Percentiles rank a stretch among this genome's conserved stretches.
Evolutionary conservation across 1,284 basidiomycete genomes (phyloP).

Genomic region (Phellopilus nigrolimitatus): DNA sequence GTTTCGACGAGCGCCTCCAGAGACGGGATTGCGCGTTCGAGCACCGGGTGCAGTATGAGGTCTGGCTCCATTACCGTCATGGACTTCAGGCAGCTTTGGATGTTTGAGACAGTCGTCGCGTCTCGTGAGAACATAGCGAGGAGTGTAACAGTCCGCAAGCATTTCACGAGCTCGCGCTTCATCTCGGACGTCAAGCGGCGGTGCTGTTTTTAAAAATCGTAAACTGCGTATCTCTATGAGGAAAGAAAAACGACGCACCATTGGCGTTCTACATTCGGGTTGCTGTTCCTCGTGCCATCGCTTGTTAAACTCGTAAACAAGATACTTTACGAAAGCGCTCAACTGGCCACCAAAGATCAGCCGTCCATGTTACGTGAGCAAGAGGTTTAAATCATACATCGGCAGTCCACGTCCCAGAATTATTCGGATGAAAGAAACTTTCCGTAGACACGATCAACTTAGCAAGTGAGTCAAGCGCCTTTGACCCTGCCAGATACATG

Average conservation of each 20-base stretch:
- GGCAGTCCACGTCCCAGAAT: slow-evolving; percentile 65
- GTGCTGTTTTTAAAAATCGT: slow-evolving; percentile 36
- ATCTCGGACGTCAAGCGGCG: slow-evolving; percentile 77
- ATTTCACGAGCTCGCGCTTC: slow-evolving; percentile 82
- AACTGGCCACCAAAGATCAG: slow-evolving; percentile 40
- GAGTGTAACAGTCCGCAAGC: slow-evolving; percentile 76
- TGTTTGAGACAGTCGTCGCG: slow-evolving; percentile 54
- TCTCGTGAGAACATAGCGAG: slow-evolving; percentile 91
- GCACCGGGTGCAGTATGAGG: slow-evolving; percentile 77
- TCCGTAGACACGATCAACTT: slow-evolving; percentile 87
- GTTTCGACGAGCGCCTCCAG: slow-evolving; percentile 89
- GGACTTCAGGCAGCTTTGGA: slow-evolving; percentile 67
- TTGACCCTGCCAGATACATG: slow-evolving; percentile 78
- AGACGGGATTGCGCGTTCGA: slow-evolving; percentile 84
- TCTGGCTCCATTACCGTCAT: slow-evolving; percentile 85
- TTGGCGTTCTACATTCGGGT: slow-evolving; percentile 79
- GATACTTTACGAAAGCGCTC: slow-evolving; percentile 80
- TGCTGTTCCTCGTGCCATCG: slow-evolving; percentile 81
- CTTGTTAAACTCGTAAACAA: slow-evolving; percentile 86
- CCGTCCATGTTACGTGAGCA: background rate
- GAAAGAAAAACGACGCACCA: slow-evolving; percentile 33
- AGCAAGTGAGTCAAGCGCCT: slow-evolving; percentile 81
- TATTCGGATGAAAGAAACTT: slow-evolving; percentile 83
- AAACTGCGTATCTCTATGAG: slow-evolving; percentile 7
- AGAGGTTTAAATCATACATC: slow-evolving; percentile 44